Percentiles rank a stretch among this genome's conserved stretches.
phyloP scores from a whole-genome alignment of 192 early-diverging fungal species.

The Coemansia asiatica region DNA sequence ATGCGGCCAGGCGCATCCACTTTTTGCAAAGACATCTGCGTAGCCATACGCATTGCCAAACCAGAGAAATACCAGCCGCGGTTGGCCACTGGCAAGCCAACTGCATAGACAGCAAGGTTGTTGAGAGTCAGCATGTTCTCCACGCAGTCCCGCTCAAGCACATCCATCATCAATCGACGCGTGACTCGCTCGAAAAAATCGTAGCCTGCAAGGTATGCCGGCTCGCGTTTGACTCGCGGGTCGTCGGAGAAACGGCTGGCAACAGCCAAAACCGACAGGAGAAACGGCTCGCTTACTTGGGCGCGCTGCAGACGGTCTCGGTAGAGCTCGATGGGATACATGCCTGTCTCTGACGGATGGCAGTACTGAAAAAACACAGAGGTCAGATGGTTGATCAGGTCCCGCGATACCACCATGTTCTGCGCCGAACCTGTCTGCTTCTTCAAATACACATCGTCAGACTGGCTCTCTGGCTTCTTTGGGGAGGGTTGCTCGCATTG shows the following conservation, averaged over 20 bases:
- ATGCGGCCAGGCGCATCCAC: conserved; percentile 50
- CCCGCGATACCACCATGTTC: conserved; percentile 38
- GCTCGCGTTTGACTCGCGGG: conserved; percentile 43
- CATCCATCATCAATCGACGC: conserved; percentile 46
- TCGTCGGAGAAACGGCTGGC: conserved; percentile 53
- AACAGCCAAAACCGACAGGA: conserved; percentile 47
- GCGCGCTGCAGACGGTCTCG: conserved; percentile 39
- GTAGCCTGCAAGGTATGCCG: conserved; percentile 46
- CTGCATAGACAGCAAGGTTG: conserved; percentile 53
- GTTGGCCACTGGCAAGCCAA: conserved; percentile 53
- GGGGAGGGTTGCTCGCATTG: neutral
- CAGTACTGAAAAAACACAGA: conserved; percentile 45
- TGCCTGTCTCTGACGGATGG: conserved; percentile 49
- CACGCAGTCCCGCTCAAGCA: conserved; percentile 48
- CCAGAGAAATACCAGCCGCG: conserved; percentile 56
- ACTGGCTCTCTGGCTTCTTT: neutral
- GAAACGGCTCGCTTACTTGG: conserved; percentile 50
- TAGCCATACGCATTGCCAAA: conserved; percentile 54
- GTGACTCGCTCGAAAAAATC: conserved; percentile 53
- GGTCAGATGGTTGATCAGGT: conserved; percentile 47
- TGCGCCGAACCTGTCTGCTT: conserved; percentile 18
- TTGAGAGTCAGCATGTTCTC: conserved; percentile 56
- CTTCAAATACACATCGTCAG: conserved; percentile 1
- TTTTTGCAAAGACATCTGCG: conserved; percentile 56
- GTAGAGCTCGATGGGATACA: conserved; percentile 53